Evolutionary conservation across 768 basidiomycete genomes (phyloP).

Genomic region (Asterophora lycoperdoides): DNA sequence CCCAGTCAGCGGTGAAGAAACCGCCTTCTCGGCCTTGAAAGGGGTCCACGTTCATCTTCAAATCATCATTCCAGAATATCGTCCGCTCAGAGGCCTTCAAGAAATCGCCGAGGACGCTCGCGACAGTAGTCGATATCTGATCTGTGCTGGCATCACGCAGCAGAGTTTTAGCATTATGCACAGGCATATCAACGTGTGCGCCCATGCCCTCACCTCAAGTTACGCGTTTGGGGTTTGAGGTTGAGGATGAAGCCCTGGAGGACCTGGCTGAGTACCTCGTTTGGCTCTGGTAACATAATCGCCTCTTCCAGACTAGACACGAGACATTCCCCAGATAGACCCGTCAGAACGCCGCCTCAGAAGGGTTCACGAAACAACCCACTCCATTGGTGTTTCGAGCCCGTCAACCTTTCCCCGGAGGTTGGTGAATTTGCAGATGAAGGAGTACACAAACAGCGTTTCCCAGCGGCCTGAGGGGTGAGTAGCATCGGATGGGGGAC

Average conservation of each 20-base stretch:
- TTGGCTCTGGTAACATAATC: constrained; percentile 65
- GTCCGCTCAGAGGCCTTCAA: constrained; percentile 72
- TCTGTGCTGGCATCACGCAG: constrained; percentile 54
- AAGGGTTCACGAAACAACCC: constrained; percentile 34
- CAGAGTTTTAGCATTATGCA: constrained; percentile 30
- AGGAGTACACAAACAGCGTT: constrained; percentile 78
- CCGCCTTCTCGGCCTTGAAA: constrained; percentile 62
- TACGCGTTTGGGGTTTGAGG: constrained; percentile 84
- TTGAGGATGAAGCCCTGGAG: constrained; percentile 76
- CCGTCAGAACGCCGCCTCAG: constrained; percentile 15
- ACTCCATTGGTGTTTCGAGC: constrained; percentile 81
- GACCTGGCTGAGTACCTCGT: constrained; percentile 68
- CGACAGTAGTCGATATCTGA: constrained; percentile 76
- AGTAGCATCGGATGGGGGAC: constrained; percentile 57
- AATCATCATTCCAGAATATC: constrained; percentile 75
- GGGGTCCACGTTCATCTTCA: constrained; percentile 67
- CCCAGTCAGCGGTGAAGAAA: constrained; percentile 79
- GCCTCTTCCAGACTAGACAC: constrained; percentile 71
- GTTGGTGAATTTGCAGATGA: constrained; percentile 79
- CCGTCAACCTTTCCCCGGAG: constrained; percentile 74
- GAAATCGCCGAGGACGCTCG: constrained; percentile 63
- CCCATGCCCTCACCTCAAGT: constrained; percentile 67
- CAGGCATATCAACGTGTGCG: constrained; percentile 22
- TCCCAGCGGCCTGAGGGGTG: constrained; percentile 87
- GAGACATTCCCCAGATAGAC: constrained; percentile 29